Conservation (phyloP, 2,329 filamentous ascomycete genomes). For the Talaromyces rugulosus region DNA sequence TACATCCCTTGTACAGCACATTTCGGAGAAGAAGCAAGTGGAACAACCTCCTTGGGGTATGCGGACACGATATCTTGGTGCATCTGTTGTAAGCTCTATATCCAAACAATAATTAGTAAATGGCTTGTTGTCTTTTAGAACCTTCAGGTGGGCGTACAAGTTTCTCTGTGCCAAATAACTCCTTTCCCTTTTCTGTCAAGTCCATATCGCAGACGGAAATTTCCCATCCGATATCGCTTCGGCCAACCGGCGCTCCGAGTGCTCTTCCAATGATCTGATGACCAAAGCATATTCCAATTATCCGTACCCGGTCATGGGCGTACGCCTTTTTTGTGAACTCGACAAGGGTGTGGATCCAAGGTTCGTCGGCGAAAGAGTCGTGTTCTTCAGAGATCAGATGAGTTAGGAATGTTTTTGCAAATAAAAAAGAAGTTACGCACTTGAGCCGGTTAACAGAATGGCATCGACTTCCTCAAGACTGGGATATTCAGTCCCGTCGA, state of each 20-base stretch:
- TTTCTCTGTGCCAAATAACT: slow-evolving; percentile 65
- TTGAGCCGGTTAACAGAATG: slow-evolving; percentile 71
- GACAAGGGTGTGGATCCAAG: slow-evolving; percentile 73
- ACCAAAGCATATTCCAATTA: slow-evolving; percentile 83
- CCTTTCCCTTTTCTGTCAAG: slow-evolving; percentile 65
- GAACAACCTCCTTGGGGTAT: slow-evolving; percentile 58
- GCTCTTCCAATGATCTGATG: slow-evolving; percentile 80
- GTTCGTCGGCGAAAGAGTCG: slow-evolving; percentile 67
- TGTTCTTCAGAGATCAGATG: slow-evolving; percentile 46
- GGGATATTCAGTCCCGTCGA: slow-evolving; percentile 66
- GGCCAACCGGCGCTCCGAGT: slow-evolving; percentile 62
- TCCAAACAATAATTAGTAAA: neutral
- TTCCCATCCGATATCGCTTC: slow-evolving; percentile 73
- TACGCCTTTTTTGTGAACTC: slow-evolving; percentile 62
- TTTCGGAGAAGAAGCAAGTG: slow-evolving; percentile 60
- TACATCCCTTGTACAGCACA: slow-evolving; percentile 83
- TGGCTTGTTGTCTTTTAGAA: neutral
- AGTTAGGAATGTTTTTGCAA: neutral
- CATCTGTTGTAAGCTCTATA: slow-evolving; percentile 69
- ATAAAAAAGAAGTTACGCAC: slow-evolving; percentile 35
- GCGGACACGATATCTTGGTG: slow-evolving; percentile 71
- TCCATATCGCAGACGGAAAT: slow-evolving; percentile 67
- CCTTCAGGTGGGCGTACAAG: slow-evolving; percentile 41
- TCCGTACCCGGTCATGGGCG: slow-evolving; percentile 57
- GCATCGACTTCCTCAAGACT: slow-evolving; percentile 71